phyloP scores from a whole-genome alignment of 129 eudicot genomes.

The Escallonia herrerae region DNA sequence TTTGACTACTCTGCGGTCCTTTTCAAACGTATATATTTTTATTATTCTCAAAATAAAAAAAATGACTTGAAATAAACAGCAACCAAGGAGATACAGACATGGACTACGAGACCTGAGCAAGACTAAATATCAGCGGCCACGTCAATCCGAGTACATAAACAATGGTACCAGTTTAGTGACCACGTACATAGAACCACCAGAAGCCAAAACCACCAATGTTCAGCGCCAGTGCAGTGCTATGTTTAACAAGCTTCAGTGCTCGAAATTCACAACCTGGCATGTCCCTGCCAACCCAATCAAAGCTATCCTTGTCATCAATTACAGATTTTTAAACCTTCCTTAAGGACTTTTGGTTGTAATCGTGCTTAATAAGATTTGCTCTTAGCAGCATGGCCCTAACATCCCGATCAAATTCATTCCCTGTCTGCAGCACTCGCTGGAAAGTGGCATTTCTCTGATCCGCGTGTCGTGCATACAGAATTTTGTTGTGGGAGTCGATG shows the following conservation, averaged over 20 bases:
- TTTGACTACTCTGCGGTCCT: no score
- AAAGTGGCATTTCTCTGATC: constrained; percentile 97
- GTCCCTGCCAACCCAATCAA: constrained; percentile 1
- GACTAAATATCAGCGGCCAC: no score
- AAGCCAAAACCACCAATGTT: constrained; percentile 2
- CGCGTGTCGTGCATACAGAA: constrained; percentile 92
- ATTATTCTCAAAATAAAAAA: no score
- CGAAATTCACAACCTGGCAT: constrained; percentile 17
- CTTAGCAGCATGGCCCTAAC: constrained; percentile 86
- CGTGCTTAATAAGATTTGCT: constrained; percentile 84
- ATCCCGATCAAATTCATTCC: constrained; percentile 78
- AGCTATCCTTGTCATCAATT: not conserved
- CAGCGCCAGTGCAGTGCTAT: constrained; percentile 1
- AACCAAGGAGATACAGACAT: no score
- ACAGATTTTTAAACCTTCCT: constrained; percentile 39
- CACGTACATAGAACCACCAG: not conserved
- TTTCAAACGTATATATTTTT: no score
- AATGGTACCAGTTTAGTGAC: not conserved
- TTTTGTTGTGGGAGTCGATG: constrained; percentile 92
- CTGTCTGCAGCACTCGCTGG: constrained; percentile 86
- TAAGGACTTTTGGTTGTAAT: constrained; percentile 36
- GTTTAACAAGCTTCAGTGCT: constrained; percentile 21
- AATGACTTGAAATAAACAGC: no score
- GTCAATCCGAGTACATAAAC: no score
- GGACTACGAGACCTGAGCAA: no score